phyloP scores from a whole-genome alignment of 345 rosid genomes.

The Bruguiera sexangula region DNA sequence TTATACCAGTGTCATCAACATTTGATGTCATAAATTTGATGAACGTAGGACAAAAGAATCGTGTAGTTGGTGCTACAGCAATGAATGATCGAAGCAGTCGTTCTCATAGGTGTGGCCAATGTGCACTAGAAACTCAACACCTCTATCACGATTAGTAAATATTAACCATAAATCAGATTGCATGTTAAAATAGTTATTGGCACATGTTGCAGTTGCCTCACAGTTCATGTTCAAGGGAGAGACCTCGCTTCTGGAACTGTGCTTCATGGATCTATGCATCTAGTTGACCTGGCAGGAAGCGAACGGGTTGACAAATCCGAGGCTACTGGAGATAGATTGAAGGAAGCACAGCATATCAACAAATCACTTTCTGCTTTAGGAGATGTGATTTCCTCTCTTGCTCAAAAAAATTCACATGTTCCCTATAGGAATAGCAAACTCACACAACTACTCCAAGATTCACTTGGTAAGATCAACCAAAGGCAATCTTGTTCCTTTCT shows the following conservation, averaged over 20 bases:
- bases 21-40: constrained; percentile 30
- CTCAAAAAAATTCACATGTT: constrained; percentile 26
- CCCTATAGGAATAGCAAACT: constrained; percentile 38
- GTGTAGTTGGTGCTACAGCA: constrained; percentile 30
- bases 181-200: background rate
- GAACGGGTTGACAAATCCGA: constrained; percentile 33
- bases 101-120: constrained; percentile 23
- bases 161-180: background rate
- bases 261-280: constrained; percentile 33
- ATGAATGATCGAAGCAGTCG: constrained; percentile 37
- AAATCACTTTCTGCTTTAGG: constrained; percentile 37
- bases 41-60: constrained; percentile 29
- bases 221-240: constrained; percentile 34
- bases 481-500: background rate
- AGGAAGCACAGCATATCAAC: constrained; percentile 38
- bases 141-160: background rate
- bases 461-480: constrained; percentile 25
- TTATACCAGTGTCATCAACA: constrained; percentile 26
- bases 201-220: constrained; percentile 29
- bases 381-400: constrained; percentile 34
- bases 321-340: constrained; percentile 32
- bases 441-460: constrained; percentile 37
- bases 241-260: constrained; percentile 26
- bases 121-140: background rate
- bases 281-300: constrained; percentile 36